Conservation (phyloP, 78 protist genomes). For the Chrysochromulina parva region DNA sequence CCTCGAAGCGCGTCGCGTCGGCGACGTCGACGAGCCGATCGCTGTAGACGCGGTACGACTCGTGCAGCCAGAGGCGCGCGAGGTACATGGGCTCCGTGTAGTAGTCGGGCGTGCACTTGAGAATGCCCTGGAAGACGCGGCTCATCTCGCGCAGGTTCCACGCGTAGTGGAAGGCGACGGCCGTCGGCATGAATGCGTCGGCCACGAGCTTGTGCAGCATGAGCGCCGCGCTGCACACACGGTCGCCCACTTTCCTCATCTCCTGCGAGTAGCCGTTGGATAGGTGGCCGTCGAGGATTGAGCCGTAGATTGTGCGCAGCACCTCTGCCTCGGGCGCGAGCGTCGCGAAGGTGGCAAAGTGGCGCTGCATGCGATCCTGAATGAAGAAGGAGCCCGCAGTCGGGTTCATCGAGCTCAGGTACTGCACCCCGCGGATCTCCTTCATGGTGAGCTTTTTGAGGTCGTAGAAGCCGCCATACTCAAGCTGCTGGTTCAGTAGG, state of each 20-base stretch:
- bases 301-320: slow-evolving; percentile 56
- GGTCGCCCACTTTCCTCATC: neutral
- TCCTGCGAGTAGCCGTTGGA: neutral
- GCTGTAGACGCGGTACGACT: slow-evolving; percentile 63
- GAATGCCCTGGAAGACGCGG: slow-evolving; percentile 64
- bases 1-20: slow-evolving; percentile 45
- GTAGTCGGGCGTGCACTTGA: neutral
- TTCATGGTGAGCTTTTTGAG: slow-evolving; percentile 44
- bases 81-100: slow-evolving; percentile 1
- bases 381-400: slow-evolving; percentile 80
- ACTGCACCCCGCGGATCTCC: slow-evolving; percentile 57
- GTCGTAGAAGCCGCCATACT: slow-evolving; percentile 76
- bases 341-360: slow-evolving; percentile 62
- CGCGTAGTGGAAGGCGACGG: slow-evolving; percentile 87
- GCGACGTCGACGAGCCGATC: slow-evolving; percentile 62
- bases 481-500: slow-evolving; percentile 78
- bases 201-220: slow-evolving; percentile 62
- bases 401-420: slow-evolving; percentile 82
- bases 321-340: neutral
- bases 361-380: slow-evolving; percentile 77
- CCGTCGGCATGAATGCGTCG: slow-evolving; percentile 70
- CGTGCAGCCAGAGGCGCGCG: slow-evolving; percentile 65
- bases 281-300: slow-evolving; percentile 52
- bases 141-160: slow-evolving; percentile 86
- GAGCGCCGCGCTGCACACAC: slow-evolving; percentile 47